Evolutionary conservation across 164 flowering plant genomes (phyloP).

Genomic region (Chimonanthus praecox): DNA sequence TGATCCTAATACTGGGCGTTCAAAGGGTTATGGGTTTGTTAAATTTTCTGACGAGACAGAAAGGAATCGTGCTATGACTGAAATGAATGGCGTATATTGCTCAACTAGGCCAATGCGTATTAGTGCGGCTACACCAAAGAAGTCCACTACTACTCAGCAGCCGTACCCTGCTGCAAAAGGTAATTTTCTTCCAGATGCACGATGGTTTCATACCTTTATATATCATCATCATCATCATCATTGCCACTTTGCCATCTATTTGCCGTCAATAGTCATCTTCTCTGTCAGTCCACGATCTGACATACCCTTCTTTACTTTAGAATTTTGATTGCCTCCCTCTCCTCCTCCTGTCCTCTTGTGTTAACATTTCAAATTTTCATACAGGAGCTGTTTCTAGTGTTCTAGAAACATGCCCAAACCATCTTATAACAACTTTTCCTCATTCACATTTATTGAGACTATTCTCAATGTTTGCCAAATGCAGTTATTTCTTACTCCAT

Average conservation of each 20-base stretch:
- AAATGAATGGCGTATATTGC: conserved; percentile 94
- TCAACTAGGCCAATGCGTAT: conserved; percentile 96
- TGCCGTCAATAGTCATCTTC: neutral
- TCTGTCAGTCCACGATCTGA: neutral
- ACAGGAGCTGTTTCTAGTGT: neutral
- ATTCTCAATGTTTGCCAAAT: neutral
- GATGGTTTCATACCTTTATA: neutral
- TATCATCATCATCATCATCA: too few species aligned
- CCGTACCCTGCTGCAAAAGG: conserved; percentile 73
- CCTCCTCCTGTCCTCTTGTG: neutral
- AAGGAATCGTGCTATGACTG: conserved; percentile 89
- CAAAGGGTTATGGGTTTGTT: conserved; percentile 98
- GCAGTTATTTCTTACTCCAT: too few species aligned
- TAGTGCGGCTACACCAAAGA: conserved; percentile 96
- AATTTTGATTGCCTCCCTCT: neutral
- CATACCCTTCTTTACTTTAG: neutral
- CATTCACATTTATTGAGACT: neutral
- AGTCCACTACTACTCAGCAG: conserved; percentile 56
- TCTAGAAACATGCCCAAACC: neutral
- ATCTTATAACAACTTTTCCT: neutral
- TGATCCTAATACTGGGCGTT: conserved; percentile 87
- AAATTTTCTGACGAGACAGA: conserved; percentile 91
- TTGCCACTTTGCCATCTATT: too few species aligned
- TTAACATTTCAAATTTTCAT: neutral
- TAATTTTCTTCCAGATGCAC: conserved; percentile 11